Base-by-base conservation (phyloP, 768 basidiomycete species). In the Mycena polygramma region DNA sequence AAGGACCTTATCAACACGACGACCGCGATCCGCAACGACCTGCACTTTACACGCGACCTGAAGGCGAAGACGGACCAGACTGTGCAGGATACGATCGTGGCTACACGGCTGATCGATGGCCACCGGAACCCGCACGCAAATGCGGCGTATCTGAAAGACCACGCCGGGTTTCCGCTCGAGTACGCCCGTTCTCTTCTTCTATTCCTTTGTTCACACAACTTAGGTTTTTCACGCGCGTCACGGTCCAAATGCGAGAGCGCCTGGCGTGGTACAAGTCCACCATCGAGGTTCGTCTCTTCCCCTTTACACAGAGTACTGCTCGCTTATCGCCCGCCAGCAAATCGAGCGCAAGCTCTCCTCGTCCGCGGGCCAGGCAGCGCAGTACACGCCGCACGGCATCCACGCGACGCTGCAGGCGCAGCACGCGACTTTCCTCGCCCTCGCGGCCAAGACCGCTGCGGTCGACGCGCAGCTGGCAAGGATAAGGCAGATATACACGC, bases 81-180 rank as follows among this genome's bases (percentile, higher is more conserved):
- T 0, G 90, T 94, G 35, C 90, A 93, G 80, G 94, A 95, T 74
- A 93, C 91, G 26, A 94, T 95, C 62, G 84, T 90, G 35, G 89
- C 92, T 4, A 94, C 89, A 10, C 89, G 89, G 36, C 91, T 95
- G 64, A 84, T 96, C 57, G 94, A 94, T 73, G 94, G 90, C 9
- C 93, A 92, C 81, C 88, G 86, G 70, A 92, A 91, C 75, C 91
- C 92, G 4, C 92, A 94, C 66, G 89, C 90, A 74, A 87, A 90
- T 68, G 89, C 88, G 24, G 85, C 85, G 26, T 90, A 92, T 79
- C 81, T 94, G 59, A 94, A 93, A 76, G 92, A 92, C 58, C 89
- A 94, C 68, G 92, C 94, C 3, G 85, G 83, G n/a, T 96, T 95
- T 80, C 94, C 94, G 26, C 81, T 94, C 13, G 94, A 94, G 92